Base-by-base conservation (phyloP, 2,329 filamentous ascomycete species). In the Microdochium nivale region DNA sequence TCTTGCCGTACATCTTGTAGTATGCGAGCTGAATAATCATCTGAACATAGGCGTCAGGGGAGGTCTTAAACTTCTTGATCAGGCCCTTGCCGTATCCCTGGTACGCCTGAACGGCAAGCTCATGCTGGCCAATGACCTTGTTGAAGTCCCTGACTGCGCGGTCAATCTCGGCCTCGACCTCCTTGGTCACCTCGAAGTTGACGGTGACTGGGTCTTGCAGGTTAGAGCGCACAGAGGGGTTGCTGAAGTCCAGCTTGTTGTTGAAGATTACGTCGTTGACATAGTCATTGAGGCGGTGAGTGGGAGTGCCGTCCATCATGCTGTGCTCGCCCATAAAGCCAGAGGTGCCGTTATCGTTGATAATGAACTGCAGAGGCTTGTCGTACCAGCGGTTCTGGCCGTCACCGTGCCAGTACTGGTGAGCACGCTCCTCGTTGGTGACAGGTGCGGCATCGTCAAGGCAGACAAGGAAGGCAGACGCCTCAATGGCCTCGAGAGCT, bases 301-400 rank as follows among this genome's bases (percentile, higher is more conserved):
- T 99, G 1, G 95, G 91, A 7, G 94, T 99, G 58, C 95, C 94
- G 67, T 99, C 94, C 95, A 99, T 99, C 94, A 99, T 97, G 62
- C 88, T 95, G 79, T 99, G 94, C 74, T 99, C 94, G 64, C 94
- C 94, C 79, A 90, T 92, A 79, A 99, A 99, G 55, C 94, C 94
- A 2, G 94, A 88, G 8, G 94, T 95, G 60, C 94, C 94, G 68
- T 99, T 99, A 68, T 99, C 91, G 70, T 96, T 96, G 74, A 99
- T 70, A 67, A 99, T 95, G 74, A 99, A 97, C 72, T 99, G 92
- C 51, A 96, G 76, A 5, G 94, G 94, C 79, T 99, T 99, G 79
- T 99, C 94, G 65, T 85, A 97, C 91, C 91, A 99, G 59, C 94
- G 84, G 77, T 99, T 99, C 60, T 82, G 77, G 52, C 94, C 94